Conservation (phyloP, 169 alveolate genomes). For the Cryptosporidium canis region DNA sequence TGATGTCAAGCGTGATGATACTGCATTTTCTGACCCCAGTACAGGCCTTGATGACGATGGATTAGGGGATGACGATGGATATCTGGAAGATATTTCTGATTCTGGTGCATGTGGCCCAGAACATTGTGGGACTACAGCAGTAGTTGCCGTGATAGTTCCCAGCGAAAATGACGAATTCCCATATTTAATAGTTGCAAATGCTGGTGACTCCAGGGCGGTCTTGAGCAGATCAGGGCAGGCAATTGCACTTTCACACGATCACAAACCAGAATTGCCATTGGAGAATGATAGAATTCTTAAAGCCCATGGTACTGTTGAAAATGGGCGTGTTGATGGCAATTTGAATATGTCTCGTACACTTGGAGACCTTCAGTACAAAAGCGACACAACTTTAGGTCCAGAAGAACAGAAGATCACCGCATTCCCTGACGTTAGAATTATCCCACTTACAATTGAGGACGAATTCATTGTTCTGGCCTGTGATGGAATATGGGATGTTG, state of each 20-base stretch:
- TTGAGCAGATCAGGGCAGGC: constrained; percentile 91
- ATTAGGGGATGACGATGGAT: constrained; percentile 77
- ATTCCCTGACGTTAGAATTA: constrained; percentile 91
- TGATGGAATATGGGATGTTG: constrained; percentile 99
- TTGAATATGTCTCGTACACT: constrained; percentile 95
- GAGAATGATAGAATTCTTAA: constrained; percentile 91
- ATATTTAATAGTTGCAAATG: constrained; percentile 93
- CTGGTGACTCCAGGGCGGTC: constrained; percentile 99
- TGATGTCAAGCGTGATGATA: constrained; percentile 21
- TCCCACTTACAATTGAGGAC: constrained; percentile 85
- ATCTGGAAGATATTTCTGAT: constrained; percentile 43
- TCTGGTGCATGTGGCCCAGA: constrained; percentile 75
- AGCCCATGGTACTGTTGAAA: constrained; percentile 96
- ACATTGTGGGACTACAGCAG: constrained; percentile 89
- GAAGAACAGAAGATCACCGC: constrained; percentile 94
- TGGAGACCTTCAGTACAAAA: constrained; percentile 96
- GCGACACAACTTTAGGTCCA: constrained; percentile 85
- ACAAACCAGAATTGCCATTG: constrained; percentile 95
- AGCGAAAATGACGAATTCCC: constrained; percentile 77
- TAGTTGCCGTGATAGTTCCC: constrained; percentile 84
- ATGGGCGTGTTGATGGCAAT: constrained; percentile 95
- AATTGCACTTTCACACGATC: constrained; percentile 94
- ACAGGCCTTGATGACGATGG: constrained; percentile 75
- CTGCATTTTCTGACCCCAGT: not conserved
- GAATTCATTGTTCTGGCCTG: constrained; percentile 98